Percentiles rank a stretch among this genome's conserved stretches.
phyloP scores from a whole-genome alignment of 75 land plant genomes.

The Pinus taeda region DNA sequence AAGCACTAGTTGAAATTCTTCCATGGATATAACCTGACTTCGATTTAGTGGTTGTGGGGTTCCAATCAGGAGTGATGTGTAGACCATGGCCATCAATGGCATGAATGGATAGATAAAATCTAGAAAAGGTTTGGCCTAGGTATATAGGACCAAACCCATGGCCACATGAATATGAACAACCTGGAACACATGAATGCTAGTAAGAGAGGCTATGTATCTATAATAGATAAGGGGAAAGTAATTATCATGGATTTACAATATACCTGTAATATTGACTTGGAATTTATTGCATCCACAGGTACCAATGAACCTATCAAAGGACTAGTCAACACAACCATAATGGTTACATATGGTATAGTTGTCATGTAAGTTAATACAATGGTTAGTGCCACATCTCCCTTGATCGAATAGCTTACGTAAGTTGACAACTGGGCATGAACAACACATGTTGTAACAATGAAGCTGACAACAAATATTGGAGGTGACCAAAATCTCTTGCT shows the following conservation, averaged over 20 bases:
- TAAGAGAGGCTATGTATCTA: background rate
- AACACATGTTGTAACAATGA: constrained; percentile 88
- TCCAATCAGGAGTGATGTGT: constrained; percentile 94
- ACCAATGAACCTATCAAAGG: constrained; percentile 95
- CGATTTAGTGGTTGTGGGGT: constrained; percentile 88
- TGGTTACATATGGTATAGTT: constrained; percentile 74
- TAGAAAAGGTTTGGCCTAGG: constrained; percentile 94
- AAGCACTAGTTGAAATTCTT: constrained; percentile 63
- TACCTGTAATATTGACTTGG: constrained; percentile 95
- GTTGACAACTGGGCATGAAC: constrained; percentile 93
- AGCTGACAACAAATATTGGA: constrained; percentile 74
- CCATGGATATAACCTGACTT: constrained; percentile 52
- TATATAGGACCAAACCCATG: constrained; percentile 69
- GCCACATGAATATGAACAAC: constrained; percentile 85
- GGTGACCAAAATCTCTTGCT: constrained; percentile 66
- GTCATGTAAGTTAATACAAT: constrained; percentile 75
- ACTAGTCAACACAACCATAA: constrained; percentile 81
- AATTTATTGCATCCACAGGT: constrained; percentile 90
- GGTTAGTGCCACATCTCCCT: constrained; percentile 93
- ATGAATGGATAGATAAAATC: constrained; percentile 68
- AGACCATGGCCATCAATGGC: constrained; percentile 95
- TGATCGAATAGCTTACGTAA: constrained; percentile 85
- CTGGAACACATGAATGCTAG: constrained; percentile 29
- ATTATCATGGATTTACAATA: background rate
- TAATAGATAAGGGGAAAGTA: background rate